A percentile compares a stretch with the other conserved stretches of the same genome.
These are phyloP conservation scores for Cutaneotrichosporon sp. DNA, from an alignment of 1,284 basidiomycete genomes.

Conservation along the genomic window DNA sequence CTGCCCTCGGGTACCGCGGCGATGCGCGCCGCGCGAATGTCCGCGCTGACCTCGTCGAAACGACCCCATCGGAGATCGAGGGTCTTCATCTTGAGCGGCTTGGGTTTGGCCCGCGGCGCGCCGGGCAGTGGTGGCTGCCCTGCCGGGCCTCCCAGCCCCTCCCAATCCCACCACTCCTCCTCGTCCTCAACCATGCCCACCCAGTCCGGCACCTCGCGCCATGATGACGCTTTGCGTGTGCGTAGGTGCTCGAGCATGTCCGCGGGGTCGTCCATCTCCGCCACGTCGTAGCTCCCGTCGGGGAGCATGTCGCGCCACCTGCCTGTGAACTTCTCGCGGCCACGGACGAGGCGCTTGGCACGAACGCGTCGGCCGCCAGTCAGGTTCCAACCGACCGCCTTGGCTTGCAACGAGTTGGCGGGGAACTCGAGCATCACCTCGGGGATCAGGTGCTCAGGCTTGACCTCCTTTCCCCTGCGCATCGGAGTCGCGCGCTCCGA, in stretches of 20 bases:
- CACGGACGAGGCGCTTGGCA: conserved; percentile 44
- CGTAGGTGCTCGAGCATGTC: conserved; percentile 31
- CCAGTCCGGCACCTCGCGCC: conserved; percentile 41
- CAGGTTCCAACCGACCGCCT: conserved; percentile 49
- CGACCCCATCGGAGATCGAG: conserved; percentile 36
- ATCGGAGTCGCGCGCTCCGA: conserved; percentile 16
- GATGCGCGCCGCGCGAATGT: conserved; percentile 5
- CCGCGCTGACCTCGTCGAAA: conserved; percentile 35
- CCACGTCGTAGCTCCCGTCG: conserved; percentile 47
- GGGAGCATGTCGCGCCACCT: conserved; percentile 49
- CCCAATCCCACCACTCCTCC: conserved; percentile 44
- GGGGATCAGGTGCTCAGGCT: conserved; percentile 40
- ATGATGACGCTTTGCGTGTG: conserved; percentile 7
- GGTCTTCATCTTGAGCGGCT: conserved; percentile 29
- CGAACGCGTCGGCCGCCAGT: conserved; percentile 47
- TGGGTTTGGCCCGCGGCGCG: conserved; percentile 20
- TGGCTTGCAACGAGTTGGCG: conserved; percentile 40
- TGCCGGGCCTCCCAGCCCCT: conserved; percentile 35
- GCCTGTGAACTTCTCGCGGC: conserved; percentile 48
- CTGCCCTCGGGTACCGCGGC: background rate
- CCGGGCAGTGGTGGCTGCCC: conserved; percentile 37
- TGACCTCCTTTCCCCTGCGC: conserved; percentile 15
- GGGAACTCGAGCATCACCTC: conserved; percentile 49
- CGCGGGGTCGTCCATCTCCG: conserved; percentile 49
- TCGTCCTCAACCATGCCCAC: conserved; percentile 29